phyloP scores from a whole-genome alignment of 305 asterid genomes.

The Rubia tinctorum region DNA sequence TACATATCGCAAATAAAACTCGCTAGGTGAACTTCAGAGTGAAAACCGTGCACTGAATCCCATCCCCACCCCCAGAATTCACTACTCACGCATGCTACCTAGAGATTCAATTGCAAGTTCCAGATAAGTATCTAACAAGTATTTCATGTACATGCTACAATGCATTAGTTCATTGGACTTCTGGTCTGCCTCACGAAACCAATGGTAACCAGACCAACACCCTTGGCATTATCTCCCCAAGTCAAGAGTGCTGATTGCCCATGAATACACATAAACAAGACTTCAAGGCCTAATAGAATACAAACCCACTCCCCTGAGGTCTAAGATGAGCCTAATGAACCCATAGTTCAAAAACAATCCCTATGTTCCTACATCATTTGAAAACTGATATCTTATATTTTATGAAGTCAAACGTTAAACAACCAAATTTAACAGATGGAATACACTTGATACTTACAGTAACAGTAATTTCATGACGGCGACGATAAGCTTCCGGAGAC shows the following conservation, averaged over 20 bases:
- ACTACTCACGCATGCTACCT: neutral
- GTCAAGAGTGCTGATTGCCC: neutral
- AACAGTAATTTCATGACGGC: conserved; percentile 81
- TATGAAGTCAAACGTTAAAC: neutral
- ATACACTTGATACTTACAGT: conserved; percentile 45
- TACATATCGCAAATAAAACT: neutral
- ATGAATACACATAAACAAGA: neutral
- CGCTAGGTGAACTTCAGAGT: neutral
- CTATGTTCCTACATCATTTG: neutral
- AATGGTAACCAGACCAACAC: neutral
- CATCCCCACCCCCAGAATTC: neutral
- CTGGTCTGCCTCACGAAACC: neutral
- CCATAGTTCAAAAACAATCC: neutral
- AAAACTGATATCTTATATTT: neutral
- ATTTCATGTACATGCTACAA: neutral
- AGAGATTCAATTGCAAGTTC: neutral
- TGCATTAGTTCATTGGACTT: neutral
- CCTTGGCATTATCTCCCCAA: neutral
- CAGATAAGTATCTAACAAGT: neutral
- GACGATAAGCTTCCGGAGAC: conserved; percentile 73
- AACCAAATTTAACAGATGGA: conserved; percentile 4
- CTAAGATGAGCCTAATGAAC: neutral
- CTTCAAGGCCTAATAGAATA: neutral
- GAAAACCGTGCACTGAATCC: neutral
- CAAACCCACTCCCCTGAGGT: neutral